Evolutionary conservation across 495 filamentous ascomycete genomes (phyloP), one percentile per base, ranked within the genome.

Genomic region (Xylaria intraflava): DNA sequence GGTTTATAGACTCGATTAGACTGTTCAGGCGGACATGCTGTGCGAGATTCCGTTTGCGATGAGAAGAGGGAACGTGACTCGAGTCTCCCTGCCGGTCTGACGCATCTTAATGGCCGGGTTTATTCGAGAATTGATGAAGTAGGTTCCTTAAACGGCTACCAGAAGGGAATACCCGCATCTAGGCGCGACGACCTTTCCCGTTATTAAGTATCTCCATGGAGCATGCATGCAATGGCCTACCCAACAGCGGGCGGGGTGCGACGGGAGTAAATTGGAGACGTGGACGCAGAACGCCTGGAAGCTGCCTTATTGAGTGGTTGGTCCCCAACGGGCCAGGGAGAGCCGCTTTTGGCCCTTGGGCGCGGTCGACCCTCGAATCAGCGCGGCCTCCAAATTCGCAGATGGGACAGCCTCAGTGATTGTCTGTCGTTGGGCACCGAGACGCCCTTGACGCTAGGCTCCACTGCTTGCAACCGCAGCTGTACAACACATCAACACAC

Each of bases 401-500:
- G 26, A 60, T 54, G 53, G 59, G 59, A 53, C 64, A 64, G 57
- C 64, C 61, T 64, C 59, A 59, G 62, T 45, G 52, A 52, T 30
- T 23, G 57, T 55, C 50, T 62, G 53, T 61, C 57, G 74, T 77
- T 76, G 72, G 74, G 73, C 74, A 77, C 56, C 65, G 69, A 69
- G 64, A 62, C 71, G 69, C 65, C 63, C 49, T 70, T 70, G 66
- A 69, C 68, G 63, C 69, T 69, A 62, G 68, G 66, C 68, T 68
- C 69, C 72, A 70, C 57, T 61, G 47, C 53, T 57, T 60, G 65
- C 60, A 66, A 60, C 50, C 62, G 64, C 46, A 49, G 61, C 69
- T 74, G 72, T 69, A 77, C 72, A 77, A 75, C 72, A 68, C 73
- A 75, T 72, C 72, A 67, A 65, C 65, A 48, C 51, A 52, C 50